These are phyloP conservation scores for Erucastrum elatum DNA, from an alignment of 345 rosid genomes.

Conservation along the genomic window DNA sequence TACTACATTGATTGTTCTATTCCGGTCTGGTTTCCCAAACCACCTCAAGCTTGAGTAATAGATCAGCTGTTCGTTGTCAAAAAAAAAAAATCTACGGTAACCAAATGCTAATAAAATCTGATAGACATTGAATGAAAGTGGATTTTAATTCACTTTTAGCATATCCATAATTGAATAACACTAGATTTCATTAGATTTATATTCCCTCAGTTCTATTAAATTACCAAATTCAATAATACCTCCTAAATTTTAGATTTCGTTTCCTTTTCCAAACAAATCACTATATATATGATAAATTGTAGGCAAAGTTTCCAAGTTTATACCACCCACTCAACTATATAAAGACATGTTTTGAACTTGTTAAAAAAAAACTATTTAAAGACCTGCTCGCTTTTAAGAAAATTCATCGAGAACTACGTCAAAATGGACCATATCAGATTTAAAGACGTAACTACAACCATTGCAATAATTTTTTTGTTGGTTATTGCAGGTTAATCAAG, in stretches of 20 bases:
- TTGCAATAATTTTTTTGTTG: conserved; percentile 14
- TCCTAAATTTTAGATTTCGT: neutral
- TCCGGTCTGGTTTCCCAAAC: too few species aligned
- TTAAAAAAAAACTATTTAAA: neutral
- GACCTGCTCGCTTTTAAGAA: neutral
- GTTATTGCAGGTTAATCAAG: conserved; percentile 19
- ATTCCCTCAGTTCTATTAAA: neutral
- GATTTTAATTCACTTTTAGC: neutral
- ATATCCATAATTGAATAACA: neutral
- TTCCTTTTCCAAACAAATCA: neutral
- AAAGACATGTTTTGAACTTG: neutral
- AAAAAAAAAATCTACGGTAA: too few species aligned
- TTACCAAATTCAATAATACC: neutral
- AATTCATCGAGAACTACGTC: neutral
- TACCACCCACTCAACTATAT: neutral
- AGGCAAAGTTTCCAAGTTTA: neutral
- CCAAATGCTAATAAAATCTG: neutral
- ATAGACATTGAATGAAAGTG: neutral
- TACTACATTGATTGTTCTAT: too few species aligned
- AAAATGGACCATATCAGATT: neutral
- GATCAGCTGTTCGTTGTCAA: too few species aligned
- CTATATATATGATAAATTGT: neutral
- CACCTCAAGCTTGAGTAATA: too few species aligned
- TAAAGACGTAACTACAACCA: neutral
- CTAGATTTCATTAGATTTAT: neutral